A percentile compares a stretch with the other conserved stretches of the same genome.
phyloP scores from a whole-genome alignment of 495 filamentous ascomycete species.

The Aeminium ludgeri region DNA sequence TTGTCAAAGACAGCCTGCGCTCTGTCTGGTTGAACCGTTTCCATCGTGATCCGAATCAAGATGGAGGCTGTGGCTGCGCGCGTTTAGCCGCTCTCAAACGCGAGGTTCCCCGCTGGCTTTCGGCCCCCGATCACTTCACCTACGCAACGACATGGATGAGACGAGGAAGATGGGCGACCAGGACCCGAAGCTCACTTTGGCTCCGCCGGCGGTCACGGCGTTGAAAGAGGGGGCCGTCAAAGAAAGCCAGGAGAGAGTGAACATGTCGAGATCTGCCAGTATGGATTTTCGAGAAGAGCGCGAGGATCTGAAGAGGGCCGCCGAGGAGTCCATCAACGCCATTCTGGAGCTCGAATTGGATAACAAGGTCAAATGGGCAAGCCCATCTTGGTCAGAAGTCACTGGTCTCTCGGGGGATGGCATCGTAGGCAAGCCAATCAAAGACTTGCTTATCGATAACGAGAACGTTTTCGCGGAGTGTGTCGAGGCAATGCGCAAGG shows the following conservation, averaged over 20 bases:
- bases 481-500: slow-evolving; percentile 73
- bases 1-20: no score
- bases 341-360: slow-evolving; percentile 86
- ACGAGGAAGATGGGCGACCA: background rate
- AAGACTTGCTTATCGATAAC: slow-evolving; percentile 65
- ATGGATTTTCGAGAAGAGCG: slow-evolving; percentile 61
- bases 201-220: slow-evolving; percentile 36
- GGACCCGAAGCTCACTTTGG: slow-evolving; percentile 16
- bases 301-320: slow-evolving; percentile 83
- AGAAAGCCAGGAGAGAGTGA: slow-evolving; percentile 26
- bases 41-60: no score
- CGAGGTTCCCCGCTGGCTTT: no score
- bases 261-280: slow-evolving; percentile 44
- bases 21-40: no score
- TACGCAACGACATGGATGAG: slow-evolving; percentile 1
- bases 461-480: slow-evolving; percentile 62
- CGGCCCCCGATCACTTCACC: no score
- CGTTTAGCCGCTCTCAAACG: no score
- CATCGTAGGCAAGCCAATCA: slow-evolving; percentile 59
- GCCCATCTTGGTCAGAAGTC: slow-evolving; percentile 89
- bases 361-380: slow-evolving; percentile 82
- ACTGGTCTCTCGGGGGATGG: slow-evolving; percentile 61
- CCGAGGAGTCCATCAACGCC: slow-evolving; percentile 88
- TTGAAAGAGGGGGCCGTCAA: slow-evolving; percentile 36
- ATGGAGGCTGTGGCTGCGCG: no score